These are phyloP conservation scores for Lycium ferocissimum DNA, from an alignment of 257 asterid species.

Conservation along the genomic window DNA sequence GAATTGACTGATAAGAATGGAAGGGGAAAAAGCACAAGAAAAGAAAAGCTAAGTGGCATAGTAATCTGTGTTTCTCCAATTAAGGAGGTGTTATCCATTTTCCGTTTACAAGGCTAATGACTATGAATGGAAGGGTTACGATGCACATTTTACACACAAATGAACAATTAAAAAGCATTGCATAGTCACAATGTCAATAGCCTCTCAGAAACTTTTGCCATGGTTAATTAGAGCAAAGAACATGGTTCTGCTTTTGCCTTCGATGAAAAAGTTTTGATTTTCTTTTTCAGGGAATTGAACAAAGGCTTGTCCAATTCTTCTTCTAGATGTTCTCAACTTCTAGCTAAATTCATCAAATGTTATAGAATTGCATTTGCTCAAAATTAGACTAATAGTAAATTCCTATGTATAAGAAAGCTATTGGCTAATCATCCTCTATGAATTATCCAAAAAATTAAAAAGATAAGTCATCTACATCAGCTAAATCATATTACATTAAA, in stretches of 20 bases:
- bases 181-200: neutral
- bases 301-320: neutral
- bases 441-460: neutral
- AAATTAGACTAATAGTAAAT: neutral
- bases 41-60: too few species aligned
- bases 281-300: neutral
- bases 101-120: too few species aligned
- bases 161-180: neutral
- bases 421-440: neutral
- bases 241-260: neutral
- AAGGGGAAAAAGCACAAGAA: too few species aligned
- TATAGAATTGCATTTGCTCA: slow-evolving; percentile 1
- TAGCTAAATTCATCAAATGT: neutral
- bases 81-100: too few species aligned
- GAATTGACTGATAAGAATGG: too few species aligned
- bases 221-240: neutral
- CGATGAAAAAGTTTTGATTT: neutral
- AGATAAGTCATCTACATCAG: neutral
- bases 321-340: neutral
- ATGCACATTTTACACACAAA: neutral
- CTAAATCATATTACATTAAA: neutral
- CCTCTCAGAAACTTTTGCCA: neutral
- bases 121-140: neutral
- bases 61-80: too few species aligned
- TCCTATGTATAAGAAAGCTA: too few species aligned